These are phyloP conservation scores for Cryptosporidium canis DNA, from an alignment of 169 alveolate genomes.

Conservation along the genomic window DNA sequence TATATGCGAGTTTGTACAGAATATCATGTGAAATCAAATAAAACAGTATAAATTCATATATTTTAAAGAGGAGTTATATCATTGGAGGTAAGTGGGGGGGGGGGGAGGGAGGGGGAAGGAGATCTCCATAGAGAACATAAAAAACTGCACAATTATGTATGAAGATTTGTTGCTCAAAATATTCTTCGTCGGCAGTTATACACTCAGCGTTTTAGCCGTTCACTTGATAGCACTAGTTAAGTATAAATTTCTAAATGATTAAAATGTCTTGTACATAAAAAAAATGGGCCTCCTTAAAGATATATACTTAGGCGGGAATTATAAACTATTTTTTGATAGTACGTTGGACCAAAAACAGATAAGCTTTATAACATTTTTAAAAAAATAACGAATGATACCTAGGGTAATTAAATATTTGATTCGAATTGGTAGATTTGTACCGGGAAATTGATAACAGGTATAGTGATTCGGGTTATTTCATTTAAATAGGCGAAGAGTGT, in stretches of 20 bases:
- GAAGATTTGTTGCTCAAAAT: too few species aligned
- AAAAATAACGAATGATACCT: not conserved
- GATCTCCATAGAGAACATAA: too few species aligned
- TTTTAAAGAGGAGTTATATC: not conserved
- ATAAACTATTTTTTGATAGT: not conserved
- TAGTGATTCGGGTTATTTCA: not conserved
- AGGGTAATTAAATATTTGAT: not conserved
- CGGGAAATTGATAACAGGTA: too few species aligned
- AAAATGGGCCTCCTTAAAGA: slow-evolving; percentile 3
- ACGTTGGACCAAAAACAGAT: not conserved
- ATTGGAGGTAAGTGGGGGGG: not conserved
- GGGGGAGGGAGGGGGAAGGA: not conserved
- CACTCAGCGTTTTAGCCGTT: too few species aligned
- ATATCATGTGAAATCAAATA: too few species aligned
- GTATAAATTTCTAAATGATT: not conserved
- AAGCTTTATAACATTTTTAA: not conserved
- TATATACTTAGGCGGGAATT: slow-evolving; percentile 8
- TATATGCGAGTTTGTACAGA: not conserved
- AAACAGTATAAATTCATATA: too few species aligned
- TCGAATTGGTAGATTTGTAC: not conserved
- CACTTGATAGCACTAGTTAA: not conserved
- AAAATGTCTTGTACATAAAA: not conserved
- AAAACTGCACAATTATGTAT: too few species aligned
- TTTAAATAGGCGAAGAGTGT: not conserved
- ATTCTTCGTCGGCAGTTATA: too few species aligned